Evolutionary conservation across 164 flowering plant genomes (phyloP), one percentile per base, ranked within the genome.

Genomic region (Brasenia schreberi): DNA sequence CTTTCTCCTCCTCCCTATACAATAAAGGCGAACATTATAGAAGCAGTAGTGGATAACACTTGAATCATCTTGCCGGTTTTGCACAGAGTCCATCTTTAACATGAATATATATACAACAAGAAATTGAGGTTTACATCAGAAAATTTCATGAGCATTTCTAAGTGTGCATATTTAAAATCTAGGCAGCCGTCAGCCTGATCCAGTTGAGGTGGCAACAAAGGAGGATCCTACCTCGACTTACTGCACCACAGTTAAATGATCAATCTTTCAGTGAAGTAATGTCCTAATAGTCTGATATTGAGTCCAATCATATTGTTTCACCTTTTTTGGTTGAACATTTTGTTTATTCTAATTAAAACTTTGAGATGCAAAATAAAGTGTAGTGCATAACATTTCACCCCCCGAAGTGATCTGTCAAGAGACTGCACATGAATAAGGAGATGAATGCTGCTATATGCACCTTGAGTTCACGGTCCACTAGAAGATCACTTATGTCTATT

Each of bases 1-100:
- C 97, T 91, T 82, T 91, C 97, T 72, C 62, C 62, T n/a, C 62
- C 62, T 11, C 62, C 62, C 27, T 60, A 60, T 7, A 60, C 7
- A n/a, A 60, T 11, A 60, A n/a, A n/a, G 7, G n/a, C 2, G 27
- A n/a, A 60, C 27, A 11, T 60, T 49, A 33, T 49, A 14, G 56
- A 49, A 33, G 4, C 39, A 33, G 4, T 33, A 49, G 4, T 49
- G 56, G 7, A 9, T 5, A 49, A 49, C 10, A 49, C 16, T 14
- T 49, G 39, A 49, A 14, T 49, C 56, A 14, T 9, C 56, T 49
- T 49, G 12, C 56, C 16, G 16, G 5, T 49, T 14, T 14, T 49
- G 56, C 56, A 49, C 56, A 49, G 0, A 2, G 18, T 60, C 12
- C 0, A 60, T 60, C 12, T 60, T n/a, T 11, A 49, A 4, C 10